Evolutionary conservation across 129 eudicot genomes (phyloP), one percentile per base, ranked within the genome.

Genomic region (Escallonia herrerae): DNA sequence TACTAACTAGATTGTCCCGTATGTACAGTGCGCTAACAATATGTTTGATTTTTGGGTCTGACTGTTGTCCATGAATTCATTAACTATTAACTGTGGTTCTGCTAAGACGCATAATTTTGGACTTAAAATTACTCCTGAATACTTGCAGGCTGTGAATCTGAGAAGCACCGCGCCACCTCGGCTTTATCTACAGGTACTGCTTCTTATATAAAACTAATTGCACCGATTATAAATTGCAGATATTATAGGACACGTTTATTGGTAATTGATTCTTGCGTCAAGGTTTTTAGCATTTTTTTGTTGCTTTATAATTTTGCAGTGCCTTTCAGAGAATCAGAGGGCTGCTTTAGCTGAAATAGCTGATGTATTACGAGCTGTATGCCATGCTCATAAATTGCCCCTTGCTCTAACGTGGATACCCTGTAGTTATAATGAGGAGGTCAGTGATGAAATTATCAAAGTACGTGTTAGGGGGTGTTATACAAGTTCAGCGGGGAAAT

Each of bases 391-490:
- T 72, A 67, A 80, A 58, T 74, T 91, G 12, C 97, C 97, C 11
- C 81, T 91, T 62, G 96, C 97, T 60, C 77, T 85, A 56, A 88
- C 96, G 50, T 91, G 97, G 97, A 79, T 88, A 48, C 95, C 97
- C 33, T 87, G 97, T 79, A 81, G 65, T 73, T 79, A 70, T 50
- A 55, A 69, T 7, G 72, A 64, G 62, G 77, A 47, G 62, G 54
- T 46, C 53, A 80, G 63, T 8, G 81, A 68, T 40, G 85, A 82
- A 48, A 69, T 72, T 22, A 58, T 61, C 46, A 78, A 60, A 56
- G 76, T 87, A 46, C 82, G 54, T 50, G 80, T 48, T 37, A 75
- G 77, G 54, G 86, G 85, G 67, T 63, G 60, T 62, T 68, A 52
- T 56, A 15, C 39, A n/a, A 73, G 15, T 39, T 71, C 76, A 52